Conservation (phyloP, 768 basidiomycete genomes). For the Psilocybe cyanescens region DNA sequence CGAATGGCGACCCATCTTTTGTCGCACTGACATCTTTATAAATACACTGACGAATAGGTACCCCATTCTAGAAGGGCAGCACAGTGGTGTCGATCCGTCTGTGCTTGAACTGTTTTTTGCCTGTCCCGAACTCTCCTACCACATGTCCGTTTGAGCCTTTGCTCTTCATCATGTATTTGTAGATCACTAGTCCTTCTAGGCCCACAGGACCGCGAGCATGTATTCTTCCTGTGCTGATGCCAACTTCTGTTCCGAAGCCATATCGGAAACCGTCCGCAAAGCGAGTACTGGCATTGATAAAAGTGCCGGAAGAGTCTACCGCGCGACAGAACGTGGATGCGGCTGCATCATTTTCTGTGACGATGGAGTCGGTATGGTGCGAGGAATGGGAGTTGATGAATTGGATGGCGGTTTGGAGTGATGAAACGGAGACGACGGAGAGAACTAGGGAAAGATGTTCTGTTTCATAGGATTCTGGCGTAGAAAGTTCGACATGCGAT, state of each 20-base stretch:
- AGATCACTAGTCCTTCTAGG: conserved; percentile 89
- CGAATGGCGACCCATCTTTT: not conserved
- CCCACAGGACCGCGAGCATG: conserved; percentile 98
- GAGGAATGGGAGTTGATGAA: conserved; percentile 95
- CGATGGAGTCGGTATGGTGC: conserved; percentile 93
- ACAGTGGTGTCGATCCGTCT: conserved; percentile 42
- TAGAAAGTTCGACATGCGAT: conserved; percentile 55
- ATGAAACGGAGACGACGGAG: conserved; percentile 77
- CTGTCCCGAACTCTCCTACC: conserved; percentile 84
- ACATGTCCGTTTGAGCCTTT: conserved; percentile 74
- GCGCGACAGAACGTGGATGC: conserved; percentile 81
- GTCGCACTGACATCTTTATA: not conserved
- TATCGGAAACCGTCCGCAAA: conserved; percentile 98
- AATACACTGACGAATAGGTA: not conserved
- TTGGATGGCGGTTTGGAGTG: conserved; percentile 72
- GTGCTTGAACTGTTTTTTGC: conserved; percentile 80
- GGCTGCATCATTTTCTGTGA: conserved; percentile 76
- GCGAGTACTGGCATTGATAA: conserved; percentile 92
- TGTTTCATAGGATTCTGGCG: conserved; percentile 72
- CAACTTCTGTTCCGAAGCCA: conserved; percentile 97
- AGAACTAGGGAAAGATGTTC: conserved; percentile 89
- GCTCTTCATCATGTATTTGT: conserved; percentile 94
- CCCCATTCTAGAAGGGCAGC: conserved; percentile 45
- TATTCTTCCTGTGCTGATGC: conserved; percentile 95
- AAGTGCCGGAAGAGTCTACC: conserved; percentile 91